Evolutionary conservation across 495 filamentous ascomycete species (phyloP).

Genomic region (Amorphotheca resinae): DNA sequence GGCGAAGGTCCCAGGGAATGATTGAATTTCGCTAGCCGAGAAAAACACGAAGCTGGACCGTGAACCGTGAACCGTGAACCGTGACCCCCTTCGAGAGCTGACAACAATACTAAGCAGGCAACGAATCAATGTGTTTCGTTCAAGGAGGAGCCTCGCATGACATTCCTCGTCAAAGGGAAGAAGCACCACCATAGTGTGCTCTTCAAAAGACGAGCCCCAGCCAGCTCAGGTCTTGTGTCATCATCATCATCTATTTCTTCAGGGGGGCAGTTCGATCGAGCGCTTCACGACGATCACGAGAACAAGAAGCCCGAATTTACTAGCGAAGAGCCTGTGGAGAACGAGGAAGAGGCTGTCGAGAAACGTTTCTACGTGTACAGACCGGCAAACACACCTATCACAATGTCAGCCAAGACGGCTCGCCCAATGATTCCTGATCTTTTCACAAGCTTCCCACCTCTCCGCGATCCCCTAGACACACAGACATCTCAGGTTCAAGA

Average conservation of each 20-base stretch:
- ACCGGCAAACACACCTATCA: background rate
- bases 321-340: constrained; percentile 2
- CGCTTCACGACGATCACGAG: background rate
- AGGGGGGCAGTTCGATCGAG: background rate
- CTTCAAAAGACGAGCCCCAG: constrained; percentile 17
- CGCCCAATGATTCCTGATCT: constrained; percentile 37
- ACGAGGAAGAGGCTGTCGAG: constrained; percentile 1
- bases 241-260: constrained; percentile 4
- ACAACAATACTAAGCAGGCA: constrained; percentile 12
- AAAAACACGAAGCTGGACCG: too few species aligned
- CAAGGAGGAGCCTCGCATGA: constrained; percentile 13
- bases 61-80: too few species aligned
- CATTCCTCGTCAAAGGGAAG: constrained; percentile 17
- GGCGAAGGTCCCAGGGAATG: too few species aligned
- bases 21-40: too few species aligned
- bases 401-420: constrained; percentile 11
- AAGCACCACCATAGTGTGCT: constrained; percentile 14
- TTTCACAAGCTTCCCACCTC: constrained; percentile 47
- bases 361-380: background rate
- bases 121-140: constrained; percentile 8
- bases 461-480: constrained; percentile 59
- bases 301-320: constrained; percentile 9
- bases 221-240: background rate
- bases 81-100: too few species aligned
- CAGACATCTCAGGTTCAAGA: constrained; percentile 54